Evolutionary conservation across 139 green algal genomes (phyloP), one percentile per base, ranked within the genome.

Genomic region (Haematococcus sp.): DNA sequence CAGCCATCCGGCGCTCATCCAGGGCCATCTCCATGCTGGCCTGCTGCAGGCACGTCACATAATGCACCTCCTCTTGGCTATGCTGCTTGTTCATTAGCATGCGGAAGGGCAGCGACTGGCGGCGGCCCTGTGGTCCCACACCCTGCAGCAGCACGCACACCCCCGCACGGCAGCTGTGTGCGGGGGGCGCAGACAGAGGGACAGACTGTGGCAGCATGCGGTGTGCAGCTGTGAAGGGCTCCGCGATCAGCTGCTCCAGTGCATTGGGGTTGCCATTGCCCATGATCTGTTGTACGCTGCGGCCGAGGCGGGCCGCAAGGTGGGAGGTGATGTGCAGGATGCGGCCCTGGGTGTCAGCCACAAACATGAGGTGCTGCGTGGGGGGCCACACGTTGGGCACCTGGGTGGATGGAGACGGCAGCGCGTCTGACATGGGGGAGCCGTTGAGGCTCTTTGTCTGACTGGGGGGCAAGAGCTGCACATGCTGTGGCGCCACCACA

Each of bases 261-360:
- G 40, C 40, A 49, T 49, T 49, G 40, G 40, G 40, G 40, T 11
- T 49, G 40, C 40, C 40, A 49, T 49, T 49, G 40, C 7, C 40
- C 40, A 49, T 49, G 40, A 49, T 49, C 40, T 49, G 40, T 11
- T 49, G 40, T 11, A 49, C 40, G 40, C 40, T 49, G 20, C 61
- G 61, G 32, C 61, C 61, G 9, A 68, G 61, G 25, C 20, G 31
- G 31, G 51, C 61, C 7, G 61, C 61, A 30, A 52, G 77, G 59
- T 76, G 44, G 52, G 32, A 76, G 43, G 75, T 87, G 56, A 77
- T 56, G 71, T 84, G 81, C 43, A 68, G 65, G 54, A 87, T 80
- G 49, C 67, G 70, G 32, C 81, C 81, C 67, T 75, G 79, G 74
- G 71, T 49, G 74, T 87, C 81, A 0, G 71, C 64, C 0, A 82